Evolutionary conservation across 768 basidiomycete genomes (phyloP).

Genomic region (Leucogyrophana mollusca): DNA sequence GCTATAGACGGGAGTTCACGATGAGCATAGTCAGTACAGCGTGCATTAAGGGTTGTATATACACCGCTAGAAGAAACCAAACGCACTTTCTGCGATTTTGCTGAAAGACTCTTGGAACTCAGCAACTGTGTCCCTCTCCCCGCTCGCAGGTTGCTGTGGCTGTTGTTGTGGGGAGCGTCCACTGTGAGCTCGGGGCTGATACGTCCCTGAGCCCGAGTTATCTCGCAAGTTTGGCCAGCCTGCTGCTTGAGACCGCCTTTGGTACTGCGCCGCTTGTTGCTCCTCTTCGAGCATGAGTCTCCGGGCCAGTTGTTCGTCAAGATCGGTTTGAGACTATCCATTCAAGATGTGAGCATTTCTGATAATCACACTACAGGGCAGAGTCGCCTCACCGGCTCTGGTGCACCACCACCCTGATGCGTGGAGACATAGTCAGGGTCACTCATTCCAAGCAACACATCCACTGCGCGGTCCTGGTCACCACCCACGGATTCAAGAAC

Average conservation of each 20-base stretch:
- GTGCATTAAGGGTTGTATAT: neutral
- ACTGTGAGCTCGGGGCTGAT: conserved; percentile 21
- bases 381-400: conserved; percentile 11
- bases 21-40: neutral
- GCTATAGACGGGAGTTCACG: conserved; percentile 33
- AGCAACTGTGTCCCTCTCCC: conserved; percentile 51
- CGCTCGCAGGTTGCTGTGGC: too few species aligned
- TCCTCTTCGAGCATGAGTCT: conserved; percentile 65
- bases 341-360: neutral
- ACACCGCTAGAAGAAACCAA: neutral
- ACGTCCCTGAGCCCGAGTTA: neutral
- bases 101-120: conserved; percentile 76
- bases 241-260: conserved; percentile 15
- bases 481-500: conserved; percentile 73
- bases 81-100: conserved; percentile 77
- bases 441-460: conserved; percentile 79
- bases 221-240: neutral
- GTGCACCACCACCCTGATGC: conserved; percentile 14
- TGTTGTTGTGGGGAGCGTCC: conserved; percentile 17
- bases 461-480: conserved; percentile 74
- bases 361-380: neutral
- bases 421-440: conserved; percentile 70
- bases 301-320: conserved; percentile 80
- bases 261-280: conserved; percentile 21
- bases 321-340: conserved; percentile 51